These are phyloP conservation scores for Alternaria brassicae DNA, from an alignment of 2,329 filamentous ascomycete genomes.

Conservation along the genomic window DNA sequence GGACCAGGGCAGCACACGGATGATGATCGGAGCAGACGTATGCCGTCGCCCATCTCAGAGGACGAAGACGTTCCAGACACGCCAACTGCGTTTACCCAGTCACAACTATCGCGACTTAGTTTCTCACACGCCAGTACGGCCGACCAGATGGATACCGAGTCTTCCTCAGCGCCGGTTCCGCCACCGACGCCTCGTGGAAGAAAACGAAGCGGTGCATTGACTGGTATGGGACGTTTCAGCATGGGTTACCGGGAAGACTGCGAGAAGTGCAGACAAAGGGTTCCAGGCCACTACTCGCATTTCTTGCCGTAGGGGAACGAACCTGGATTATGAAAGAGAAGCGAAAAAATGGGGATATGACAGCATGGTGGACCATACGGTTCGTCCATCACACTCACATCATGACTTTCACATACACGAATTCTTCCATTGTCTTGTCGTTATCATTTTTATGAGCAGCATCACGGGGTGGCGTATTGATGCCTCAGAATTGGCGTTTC, in stretches of 20 bases:
- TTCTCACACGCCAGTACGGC: constrained; percentile 34
- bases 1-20: constrained; percentile 26
- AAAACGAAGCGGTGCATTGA: constrained; percentile 50
- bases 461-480: not conserved
- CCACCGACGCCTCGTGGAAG: constrained; percentile 41
- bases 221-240: constrained; percentile 51
- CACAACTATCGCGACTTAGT: constrained; percentile 49
- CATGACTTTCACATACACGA: not conserved
- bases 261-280: constrained; percentile 56
- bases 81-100: constrained; percentile 47
- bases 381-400: not conserved
- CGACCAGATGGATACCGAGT: constrained; percentile 44
- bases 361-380: not conserved
- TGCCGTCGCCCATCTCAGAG: constrained; percentile 53
- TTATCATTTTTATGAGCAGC: not conserved
- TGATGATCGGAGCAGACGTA: constrained; percentile 40
- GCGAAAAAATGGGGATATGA: not conserved
- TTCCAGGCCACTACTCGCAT: constrained; percentile 61
- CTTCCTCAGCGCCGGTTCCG: constrained; percentile 16
- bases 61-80: constrained; percentile 49
- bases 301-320: constrained; percentile 42
- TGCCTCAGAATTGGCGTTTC: constrained; percentile 1
- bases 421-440: not conserved
- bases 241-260: constrained; percentile 60
- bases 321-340: not conserved